phyloP scores from a whole-genome alignment of 306 rosid genomes.

The Vicia sativa region DNA sequence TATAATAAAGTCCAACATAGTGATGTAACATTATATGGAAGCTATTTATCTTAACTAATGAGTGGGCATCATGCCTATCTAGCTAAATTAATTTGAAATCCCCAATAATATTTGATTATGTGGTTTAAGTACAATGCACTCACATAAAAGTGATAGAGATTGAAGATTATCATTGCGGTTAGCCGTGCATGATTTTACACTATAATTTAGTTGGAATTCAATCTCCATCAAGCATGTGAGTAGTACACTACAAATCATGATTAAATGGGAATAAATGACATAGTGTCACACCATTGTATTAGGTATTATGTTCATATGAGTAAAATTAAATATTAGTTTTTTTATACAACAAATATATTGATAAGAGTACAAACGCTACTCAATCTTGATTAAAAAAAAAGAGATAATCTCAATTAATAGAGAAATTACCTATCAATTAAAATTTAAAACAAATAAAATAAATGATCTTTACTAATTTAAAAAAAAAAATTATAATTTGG shows the following conservation, averaged over 20 bases:
- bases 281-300: too few species aligned
- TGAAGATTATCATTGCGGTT: background rate
- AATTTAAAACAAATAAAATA: too few species aligned
- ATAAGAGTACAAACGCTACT: too few species aligned
- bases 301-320: too few species aligned
- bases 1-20: conserved; percentile 10
- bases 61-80: conserved; percentile 43
- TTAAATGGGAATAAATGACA: too few species aligned
- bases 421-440: too few species aligned
- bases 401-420: too few species aligned
- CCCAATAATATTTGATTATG: conserved; percentile 29
- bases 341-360: too few species aligned
- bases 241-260: background rate
- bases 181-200: conserved; percentile 29
- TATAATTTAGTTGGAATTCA: conserved; percentile 5
- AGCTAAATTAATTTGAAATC: conserved; percentile 33
- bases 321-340: too few species aligned
- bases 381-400: too few species aligned
- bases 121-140: conserved; percentile 31
- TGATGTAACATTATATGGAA: conserved; percentile 29
- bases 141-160: conserved; percentile 19
- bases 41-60: conserved; percentile 8
- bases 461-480: too few species aligned
- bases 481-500: too few species aligned
- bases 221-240: background rate